Percentiles rank a stretch among this genome's conserved stretches.
These are phyloP conservation scores for Lecanosticta acicola DNA, from an alignment of 2,329 filamentous ascomycete species.

Conservation along the genomic window DNA sequence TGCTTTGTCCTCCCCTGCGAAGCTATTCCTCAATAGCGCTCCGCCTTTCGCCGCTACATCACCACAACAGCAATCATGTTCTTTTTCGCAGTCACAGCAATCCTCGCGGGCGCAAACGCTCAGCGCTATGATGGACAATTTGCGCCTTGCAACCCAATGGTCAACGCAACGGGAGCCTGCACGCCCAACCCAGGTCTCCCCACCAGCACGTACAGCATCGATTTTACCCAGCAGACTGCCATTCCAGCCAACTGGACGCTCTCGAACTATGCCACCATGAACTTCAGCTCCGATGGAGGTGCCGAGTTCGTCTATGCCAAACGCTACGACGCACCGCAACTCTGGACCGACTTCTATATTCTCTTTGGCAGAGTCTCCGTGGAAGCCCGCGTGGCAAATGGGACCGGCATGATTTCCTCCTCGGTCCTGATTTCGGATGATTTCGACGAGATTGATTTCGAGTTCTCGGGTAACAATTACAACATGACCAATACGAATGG, in stretches of 20 bases:
- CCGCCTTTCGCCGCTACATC: no score
- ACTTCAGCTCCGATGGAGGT: constrained; percentile 37
- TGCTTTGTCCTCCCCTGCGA: no score
- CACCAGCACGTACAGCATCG: constrained; percentile 16
- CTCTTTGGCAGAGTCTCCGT: constrained; percentile 3
- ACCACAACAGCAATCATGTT: neutral
- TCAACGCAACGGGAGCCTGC: constrained; percentile 17
- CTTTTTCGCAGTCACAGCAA: constrained; percentile 2
- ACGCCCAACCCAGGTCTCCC: constrained; percentile 14
- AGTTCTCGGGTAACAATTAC: constrained; percentile 33
- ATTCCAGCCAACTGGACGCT: constrained; percentile 22
- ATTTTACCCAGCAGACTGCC: constrained; percentile 17
- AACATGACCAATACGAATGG: neutral
- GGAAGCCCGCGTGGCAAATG: constrained; percentile 4
- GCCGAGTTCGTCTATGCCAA: constrained; percentile 48
- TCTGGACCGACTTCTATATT: constrained; percentile 27
- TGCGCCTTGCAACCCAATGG: constrained; percentile 19
- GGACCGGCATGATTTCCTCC: constrained; percentile 5
- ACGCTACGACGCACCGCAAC: constrained; percentile 45
- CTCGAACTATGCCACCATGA: constrained; percentile 34
- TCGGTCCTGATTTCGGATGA: constrained; percentile 20
- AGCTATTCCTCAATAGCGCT: no score
- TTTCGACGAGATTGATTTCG: constrained; percentile 52
- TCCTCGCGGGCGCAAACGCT: neutral
- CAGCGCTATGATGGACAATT: constrained; percentile 15